Percentiles rank a stretch among this genome's conserved stretches.
Conservation (phyloP, 805 yeast species). For the Spathaspora passalidarum region DNA sequence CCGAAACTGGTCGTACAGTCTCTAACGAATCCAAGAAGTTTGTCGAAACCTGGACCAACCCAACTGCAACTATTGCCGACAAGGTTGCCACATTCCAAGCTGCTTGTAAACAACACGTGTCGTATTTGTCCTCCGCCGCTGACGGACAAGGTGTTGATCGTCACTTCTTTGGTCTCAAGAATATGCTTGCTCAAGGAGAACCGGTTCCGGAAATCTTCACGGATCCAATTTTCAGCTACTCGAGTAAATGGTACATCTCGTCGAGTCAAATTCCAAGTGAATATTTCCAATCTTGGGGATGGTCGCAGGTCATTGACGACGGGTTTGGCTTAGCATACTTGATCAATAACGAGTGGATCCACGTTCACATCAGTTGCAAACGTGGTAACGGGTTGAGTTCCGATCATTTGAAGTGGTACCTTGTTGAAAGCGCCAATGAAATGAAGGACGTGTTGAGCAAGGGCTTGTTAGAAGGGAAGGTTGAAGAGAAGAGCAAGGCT, state of each 20-base stretch:
- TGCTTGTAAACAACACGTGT: conserved; percentile 73
- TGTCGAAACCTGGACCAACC: conserved; percentile 70
- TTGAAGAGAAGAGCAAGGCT: conserved; percentile 26
- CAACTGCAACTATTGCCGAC: conserved; percentile 45
- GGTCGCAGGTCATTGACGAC: conserved; percentile 90
- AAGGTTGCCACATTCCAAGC: conserved; percentile 66
- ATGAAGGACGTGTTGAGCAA: conserved; percentile 59
- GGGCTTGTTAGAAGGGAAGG: conserved; percentile 23
- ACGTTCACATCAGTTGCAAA: conserved; percentile 79
- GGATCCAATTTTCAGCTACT: conserved; percentile 74
- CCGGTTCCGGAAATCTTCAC: conserved; percentile 63
- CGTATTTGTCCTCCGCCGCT: conserved; percentile 72
- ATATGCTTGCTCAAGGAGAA: conserved; percentile 59
- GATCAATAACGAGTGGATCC: conserved; percentile 81
- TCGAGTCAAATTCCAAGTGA: conserved; percentile 84
- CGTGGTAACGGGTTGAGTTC: conserved; percentile 59
- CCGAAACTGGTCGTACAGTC: conserved; percentile 89
- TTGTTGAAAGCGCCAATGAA: conserved; percentile 79
- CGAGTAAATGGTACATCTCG: conserved; percentile 81
- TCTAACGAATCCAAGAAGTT: conserved; percentile 67
- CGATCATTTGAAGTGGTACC: conserved; percentile 58
- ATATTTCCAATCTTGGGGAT: conserved; percentile 88
- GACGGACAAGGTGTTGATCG: conserved; percentile 91
- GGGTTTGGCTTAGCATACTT: conserved; percentile 95
- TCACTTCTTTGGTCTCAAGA: conserved; percentile 85